phyloP scores from a whole-genome alignment of 1,139 yeast species.

The Hansenula sp. region DNA sequence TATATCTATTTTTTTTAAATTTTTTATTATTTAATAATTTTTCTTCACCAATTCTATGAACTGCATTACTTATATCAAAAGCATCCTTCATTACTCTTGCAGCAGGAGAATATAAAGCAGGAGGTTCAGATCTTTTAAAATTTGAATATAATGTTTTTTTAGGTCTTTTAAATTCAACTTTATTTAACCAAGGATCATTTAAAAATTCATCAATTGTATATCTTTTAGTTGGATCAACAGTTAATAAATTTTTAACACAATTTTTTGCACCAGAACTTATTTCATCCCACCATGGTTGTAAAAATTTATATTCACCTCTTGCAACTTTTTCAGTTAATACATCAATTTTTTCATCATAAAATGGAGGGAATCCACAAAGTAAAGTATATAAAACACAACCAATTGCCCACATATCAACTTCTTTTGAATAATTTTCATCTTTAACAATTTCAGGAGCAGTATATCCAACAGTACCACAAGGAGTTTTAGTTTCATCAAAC shows the following conservation, averaged over 20 bases:
- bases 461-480: slow-evolving; percentile 88
- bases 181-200: slow-evolving; percentile 72
- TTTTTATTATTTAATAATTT: slow-evolving; percentile 44
- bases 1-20: slow-evolving; percentile 24
- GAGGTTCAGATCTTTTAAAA: slow-evolving; percentile 18
- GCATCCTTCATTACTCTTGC: slow-evolving; percentile 92
- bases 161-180: slow-evolving; percentile 19
- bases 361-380: slow-evolving; percentile 94
- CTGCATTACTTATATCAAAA: slow-evolving; percentile 91
- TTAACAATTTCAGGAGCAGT: slow-evolving; percentile 94
- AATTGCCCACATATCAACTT: slow-evolving; percentile 94
- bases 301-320: slow-evolving; percentile 74
- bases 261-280: slow-evolving; percentile 74
- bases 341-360: slow-evolving; percentile 83
- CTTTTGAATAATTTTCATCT: slow-evolving; percentile 80
- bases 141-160: slow-evolving; percentile 13
- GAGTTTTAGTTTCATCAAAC: slow-evolving; percentile 68
- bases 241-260: slow-evolving; percentile 69
- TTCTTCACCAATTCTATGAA: slow-evolving; percentile 90
- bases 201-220: slow-evolving; percentile 77
- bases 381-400: slow-evolving; percentile 91
- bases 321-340: slow-evolving; percentile 80
- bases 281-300: slow-evolving; percentile 98
- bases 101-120: slow-evolving; percentile 82
- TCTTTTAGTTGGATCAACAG: slow-evolving; percentile 76